Evolutionary conservation across 768 basidiomycete species (phyloP).

Genomic region (Megacollybia marginata): DNA sequence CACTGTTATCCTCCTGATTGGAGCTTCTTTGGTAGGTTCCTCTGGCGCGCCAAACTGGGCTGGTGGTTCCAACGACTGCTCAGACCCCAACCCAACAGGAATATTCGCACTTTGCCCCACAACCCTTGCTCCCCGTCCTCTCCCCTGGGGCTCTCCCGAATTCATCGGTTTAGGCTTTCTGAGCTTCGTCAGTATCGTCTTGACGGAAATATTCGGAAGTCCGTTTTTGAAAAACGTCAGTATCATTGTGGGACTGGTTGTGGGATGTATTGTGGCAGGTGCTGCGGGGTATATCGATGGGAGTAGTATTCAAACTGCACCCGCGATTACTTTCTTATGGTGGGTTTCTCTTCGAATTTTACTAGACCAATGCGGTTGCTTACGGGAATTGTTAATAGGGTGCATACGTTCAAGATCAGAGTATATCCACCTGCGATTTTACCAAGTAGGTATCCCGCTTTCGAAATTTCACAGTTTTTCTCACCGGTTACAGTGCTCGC

Average conservation of each 20-base stretch:
- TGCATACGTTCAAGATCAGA: constrained; percentile 66
- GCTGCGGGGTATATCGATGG: constrained; percentile 72
- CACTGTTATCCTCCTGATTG: constrained; percentile 75
- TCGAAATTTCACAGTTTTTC: too few relatives aligned
- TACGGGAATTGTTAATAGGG: constrained; percentile 30
- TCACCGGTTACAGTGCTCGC: neutral
- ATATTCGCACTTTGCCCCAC: constrained; percentile 69
- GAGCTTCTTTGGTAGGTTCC: constrained; percentile 65
- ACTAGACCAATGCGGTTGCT: neutral
- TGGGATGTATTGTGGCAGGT: constrained; percentile 79
- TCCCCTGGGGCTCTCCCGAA: constrained; percentile 76
- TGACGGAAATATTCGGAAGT: constrained; percentile 77
- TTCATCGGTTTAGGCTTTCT: constrained; percentile 87
- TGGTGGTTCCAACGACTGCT: constrained; percentile 73
- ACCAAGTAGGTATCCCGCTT: constrained; percentile 13
- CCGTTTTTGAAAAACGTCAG: constrained; percentile 81
- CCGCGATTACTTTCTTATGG: constrained; percentile 81
- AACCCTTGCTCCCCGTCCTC: constrained; percentile 60
- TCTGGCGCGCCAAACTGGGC: constrained; percentile 81
- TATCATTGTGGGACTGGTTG: constrained; percentile 67
- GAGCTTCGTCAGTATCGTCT: constrained; percentile 66
- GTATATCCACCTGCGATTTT: constrained; percentile 67
- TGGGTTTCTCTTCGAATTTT: constrained; percentile 13
- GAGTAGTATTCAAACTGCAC: constrained; percentile 55
- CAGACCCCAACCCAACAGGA: constrained; percentile 47